A percentile compares a stretch with the other conserved stretches of the same genome.
Evolutionary conservation across 106 monocot genomes (phyloP).

Genomic region (Posidonia australis): DNA sequence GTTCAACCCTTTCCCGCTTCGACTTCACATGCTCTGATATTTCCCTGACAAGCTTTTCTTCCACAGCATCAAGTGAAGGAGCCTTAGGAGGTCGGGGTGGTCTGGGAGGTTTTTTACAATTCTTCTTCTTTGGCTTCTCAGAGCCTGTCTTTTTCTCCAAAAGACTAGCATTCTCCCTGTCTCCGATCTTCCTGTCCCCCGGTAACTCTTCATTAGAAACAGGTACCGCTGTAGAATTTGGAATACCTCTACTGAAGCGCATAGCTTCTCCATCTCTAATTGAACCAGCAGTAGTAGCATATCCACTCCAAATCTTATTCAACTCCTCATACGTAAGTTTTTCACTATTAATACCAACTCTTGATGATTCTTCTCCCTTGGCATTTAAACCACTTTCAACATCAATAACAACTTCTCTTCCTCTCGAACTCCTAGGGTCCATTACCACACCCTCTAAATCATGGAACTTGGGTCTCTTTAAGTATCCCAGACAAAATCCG

Average conservation of each 20-base stretch:
- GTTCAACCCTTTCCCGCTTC: slow-evolving; percentile 31
- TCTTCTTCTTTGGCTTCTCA: slow-evolving; percentile 22
- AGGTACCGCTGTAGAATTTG: background rate
- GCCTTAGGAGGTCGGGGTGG: slow-evolving; percentile 29
- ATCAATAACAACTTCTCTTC: slow-evolving; percentile 8
- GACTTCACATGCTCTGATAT: slow-evolving; percentile 26
- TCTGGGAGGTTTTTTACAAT: slow-evolving; percentile 24
- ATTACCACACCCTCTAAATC: background rate
- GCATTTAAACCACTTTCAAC: background rate
- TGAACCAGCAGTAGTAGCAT: background rate
- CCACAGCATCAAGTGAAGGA: slow-evolving; percentile 18
- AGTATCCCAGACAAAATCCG: too few relatives aligned
- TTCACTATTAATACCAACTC: background rate
- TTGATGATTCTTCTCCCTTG: background rate
- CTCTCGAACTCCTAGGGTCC: slow-evolving; percentile 1
- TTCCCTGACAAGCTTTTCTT: slow-evolving; percentile 26
- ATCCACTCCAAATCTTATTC: background rate
- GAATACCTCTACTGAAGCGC: background rate
- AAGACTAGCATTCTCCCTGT: slow-evolving; percentile 4
- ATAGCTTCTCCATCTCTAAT: background rate
- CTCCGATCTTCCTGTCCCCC: background rate
- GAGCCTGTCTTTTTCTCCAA: slow-evolving; percentile 15
- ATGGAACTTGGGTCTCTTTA: background rate
- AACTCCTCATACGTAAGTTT: background rate
- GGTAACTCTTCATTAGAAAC: background rate